Percentiles rank a stretch among this genome's conserved stretches.
Conservation (phyloP, 2,329 filamentous ascomycete genomes). For the Neospermospora avenae region DNA sequence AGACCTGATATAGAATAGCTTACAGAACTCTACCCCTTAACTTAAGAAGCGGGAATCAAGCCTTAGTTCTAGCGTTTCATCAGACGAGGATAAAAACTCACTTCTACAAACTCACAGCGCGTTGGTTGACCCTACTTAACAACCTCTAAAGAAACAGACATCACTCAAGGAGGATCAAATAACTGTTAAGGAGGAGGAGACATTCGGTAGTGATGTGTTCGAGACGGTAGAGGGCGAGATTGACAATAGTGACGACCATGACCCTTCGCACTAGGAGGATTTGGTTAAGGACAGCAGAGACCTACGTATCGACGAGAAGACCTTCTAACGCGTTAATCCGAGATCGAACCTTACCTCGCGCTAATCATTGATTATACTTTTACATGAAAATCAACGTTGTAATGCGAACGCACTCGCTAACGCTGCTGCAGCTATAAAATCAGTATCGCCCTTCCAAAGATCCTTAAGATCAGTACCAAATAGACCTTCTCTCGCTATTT, state of each 20-base stretch:
- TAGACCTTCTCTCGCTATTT: constrained; percentile 59
- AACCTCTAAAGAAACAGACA: constrained; percentile 64
- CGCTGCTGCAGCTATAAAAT: constrained; percentile 50
- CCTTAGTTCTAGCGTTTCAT: constrained; percentile 76
- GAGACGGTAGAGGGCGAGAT: constrained; percentile 64
- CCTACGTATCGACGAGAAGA: constrained; percentile 76
- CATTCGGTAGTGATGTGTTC: constrained; percentile 51
- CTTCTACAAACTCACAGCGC: constrained; percentile 54
- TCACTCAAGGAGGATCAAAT: constrained; percentile 77
- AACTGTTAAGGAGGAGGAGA: constrained; percentile 58
- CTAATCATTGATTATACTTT: constrained; percentile 81
- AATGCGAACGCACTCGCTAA: constrained; percentile 67
- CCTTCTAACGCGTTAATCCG: constrained; percentile 89
- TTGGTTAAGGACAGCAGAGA: constrained; percentile 78
- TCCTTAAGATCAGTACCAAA: constrained; percentile 66
- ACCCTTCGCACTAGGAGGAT: constrained; percentile 54
- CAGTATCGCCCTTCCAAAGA: constrained; percentile 49
- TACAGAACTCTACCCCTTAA: constrained; percentile 13
- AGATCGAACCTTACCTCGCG: constrained; percentile 79
- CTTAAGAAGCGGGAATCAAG: constrained; percentile 52
- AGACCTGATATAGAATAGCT: constrained; percentile 27
- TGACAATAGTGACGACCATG: constrained; percentile 72
- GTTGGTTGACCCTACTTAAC: constrained; percentile 43
- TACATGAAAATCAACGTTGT: constrained; percentile 66
- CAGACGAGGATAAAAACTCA: constrained; percentile 78